phyloP scores from a whole-genome alignment of 345 rosid species.

The Salix koriyanagi region DNA sequence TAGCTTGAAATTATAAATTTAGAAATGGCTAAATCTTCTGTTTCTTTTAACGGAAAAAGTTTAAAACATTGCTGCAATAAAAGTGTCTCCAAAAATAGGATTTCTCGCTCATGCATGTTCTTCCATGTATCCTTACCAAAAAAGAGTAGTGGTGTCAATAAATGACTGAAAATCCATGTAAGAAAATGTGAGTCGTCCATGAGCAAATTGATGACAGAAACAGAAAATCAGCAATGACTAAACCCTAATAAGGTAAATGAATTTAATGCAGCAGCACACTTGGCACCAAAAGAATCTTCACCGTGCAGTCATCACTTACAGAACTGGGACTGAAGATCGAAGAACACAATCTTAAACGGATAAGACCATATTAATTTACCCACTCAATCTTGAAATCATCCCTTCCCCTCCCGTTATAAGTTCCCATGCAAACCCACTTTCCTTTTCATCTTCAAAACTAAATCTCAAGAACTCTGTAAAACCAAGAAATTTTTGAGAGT shows the following conservation, averaged over 20 bases:
- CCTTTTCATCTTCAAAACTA: neutral
- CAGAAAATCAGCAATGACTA: neutral
- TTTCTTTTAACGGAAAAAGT: neutral
- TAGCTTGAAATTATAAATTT: too few species aligned
- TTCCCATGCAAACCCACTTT: conserved; percentile 7
- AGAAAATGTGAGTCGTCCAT: neutral
- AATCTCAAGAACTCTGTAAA: neutral
- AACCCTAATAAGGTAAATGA: neutral
- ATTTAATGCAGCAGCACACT: neutral
- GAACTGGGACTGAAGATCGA: neutral
- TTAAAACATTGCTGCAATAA: neutral
- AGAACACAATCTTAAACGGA: conserved; percentile 3
- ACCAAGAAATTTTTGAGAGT: neutral
- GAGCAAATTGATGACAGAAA: neutral
- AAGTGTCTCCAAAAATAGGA: neutral
- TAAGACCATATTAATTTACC: neutral
- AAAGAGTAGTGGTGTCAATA: neutral
- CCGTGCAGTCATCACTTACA: neutral
- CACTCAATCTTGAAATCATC: neutral
- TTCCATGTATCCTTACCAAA: neutral
- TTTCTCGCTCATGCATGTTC: neutral
- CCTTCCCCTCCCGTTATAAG: neutral
- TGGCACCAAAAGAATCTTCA: conserved; percentile 3
- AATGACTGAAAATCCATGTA: neutral
- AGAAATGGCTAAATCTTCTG: too few species aligned